These are phyloP conservation scores for Salvia sclarea DNA, from an alignment of 305 asterid species.

Conservation along the genomic window DNA sequence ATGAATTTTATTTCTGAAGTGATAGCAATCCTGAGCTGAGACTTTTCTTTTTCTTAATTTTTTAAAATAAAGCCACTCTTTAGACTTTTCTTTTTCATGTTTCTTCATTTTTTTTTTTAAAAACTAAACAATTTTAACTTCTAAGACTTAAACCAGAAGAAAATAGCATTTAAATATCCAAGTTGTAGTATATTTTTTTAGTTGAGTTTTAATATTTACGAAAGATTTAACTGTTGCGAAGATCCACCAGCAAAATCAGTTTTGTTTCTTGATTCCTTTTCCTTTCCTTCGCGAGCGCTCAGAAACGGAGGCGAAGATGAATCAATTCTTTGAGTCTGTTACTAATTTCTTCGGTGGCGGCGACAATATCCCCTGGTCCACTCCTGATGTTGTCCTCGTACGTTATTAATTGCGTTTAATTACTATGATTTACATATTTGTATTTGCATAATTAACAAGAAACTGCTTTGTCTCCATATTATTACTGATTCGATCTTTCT, in stretches of 20 bases:
- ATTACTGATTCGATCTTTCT: not conserved
- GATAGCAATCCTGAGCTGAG: not conserved
- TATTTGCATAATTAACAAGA: conserved; percentile 4
- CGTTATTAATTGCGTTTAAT: conserved; percentile 14
- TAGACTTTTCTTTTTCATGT: too few species aligned
- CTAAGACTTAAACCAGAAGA: conserved; percentile 24
- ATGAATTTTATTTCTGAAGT: not conserved
- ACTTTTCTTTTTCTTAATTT: too few species aligned
- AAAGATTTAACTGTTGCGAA: conserved; percentile 7
- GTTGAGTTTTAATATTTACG: not conserved
- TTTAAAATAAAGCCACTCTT: too few species aligned
- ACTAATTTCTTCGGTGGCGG: conserved; percentile 67
- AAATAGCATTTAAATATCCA: conserved; percentile 7
- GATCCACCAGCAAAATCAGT: conserved; percentile 1
- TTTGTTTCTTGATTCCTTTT: not conserved
- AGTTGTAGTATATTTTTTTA: not conserved
- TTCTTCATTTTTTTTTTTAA: too few species aligned
- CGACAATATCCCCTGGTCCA: conserved; percentile 67
- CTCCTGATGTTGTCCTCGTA: conserved; percentile 63
- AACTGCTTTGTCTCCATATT: conserved; percentile 2
- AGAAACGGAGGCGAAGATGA: conserved; percentile 48
- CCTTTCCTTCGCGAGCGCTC: not conserved
- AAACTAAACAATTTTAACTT: not conserved
- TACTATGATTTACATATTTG: not conserved
- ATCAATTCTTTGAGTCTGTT: conserved; percentile 57